Percentiles rank a stretch among this genome's conserved stretches.
These are phyloP conservation scores for Basipetospora chlamydospora DNA, from an alignment of 2,329 filamentous ascomycete species.

Conservation along the genomic window DNA sequence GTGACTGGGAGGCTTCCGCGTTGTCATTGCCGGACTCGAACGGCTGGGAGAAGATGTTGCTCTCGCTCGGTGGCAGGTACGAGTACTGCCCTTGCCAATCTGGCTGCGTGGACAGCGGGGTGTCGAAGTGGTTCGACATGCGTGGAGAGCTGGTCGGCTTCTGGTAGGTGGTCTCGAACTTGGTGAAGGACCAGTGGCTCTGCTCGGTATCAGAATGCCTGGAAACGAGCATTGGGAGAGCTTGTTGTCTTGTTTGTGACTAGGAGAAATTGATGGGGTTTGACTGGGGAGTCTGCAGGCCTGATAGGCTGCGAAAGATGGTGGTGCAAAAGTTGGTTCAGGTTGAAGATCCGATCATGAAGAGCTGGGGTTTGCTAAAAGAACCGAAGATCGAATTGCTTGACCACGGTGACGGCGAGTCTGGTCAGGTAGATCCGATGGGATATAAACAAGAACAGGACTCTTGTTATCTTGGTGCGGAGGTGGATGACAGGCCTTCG, in stretches of 20 bases:
- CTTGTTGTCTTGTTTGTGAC: background rate
- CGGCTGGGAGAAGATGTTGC: slow-evolving; percentile 27
- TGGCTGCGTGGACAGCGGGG: slow-evolving; percentile 36
- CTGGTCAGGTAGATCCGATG: too few relatives aligned
- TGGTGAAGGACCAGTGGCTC: slow-evolving; percentile 39
- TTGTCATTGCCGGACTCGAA: slow-evolving; percentile 27
- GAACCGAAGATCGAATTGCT: background rate
- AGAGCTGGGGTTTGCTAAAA: background rate
- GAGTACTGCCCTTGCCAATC: slow-evolving; percentile 43
- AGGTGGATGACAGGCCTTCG: background rate
- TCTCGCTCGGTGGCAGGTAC: slow-evolving; percentile 30
- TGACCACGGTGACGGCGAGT: too few relatives aligned
- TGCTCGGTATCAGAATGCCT: slow-evolving; percentile 38
- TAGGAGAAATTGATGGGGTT: background rate
- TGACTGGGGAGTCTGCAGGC: background rate
- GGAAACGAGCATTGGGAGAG: slow-evolving; percentile 39
- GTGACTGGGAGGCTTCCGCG: slow-evolving; percentile 20
- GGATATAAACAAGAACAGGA: too few relatives aligned
- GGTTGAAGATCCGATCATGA: too few relatives aligned
- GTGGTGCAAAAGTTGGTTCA: too few relatives aligned
- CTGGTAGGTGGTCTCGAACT: slow-evolving; percentile 31
- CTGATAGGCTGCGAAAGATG: too few relatives aligned
- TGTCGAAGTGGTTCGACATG: slow-evolving; percentile 43
- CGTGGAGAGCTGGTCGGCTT: slow-evolving; percentile 31
- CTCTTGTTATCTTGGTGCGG: too few relatives aligned